Base-by-base conservation (phyloP, 306 rosid genomes). In the Glycine latifolia region DNA sequence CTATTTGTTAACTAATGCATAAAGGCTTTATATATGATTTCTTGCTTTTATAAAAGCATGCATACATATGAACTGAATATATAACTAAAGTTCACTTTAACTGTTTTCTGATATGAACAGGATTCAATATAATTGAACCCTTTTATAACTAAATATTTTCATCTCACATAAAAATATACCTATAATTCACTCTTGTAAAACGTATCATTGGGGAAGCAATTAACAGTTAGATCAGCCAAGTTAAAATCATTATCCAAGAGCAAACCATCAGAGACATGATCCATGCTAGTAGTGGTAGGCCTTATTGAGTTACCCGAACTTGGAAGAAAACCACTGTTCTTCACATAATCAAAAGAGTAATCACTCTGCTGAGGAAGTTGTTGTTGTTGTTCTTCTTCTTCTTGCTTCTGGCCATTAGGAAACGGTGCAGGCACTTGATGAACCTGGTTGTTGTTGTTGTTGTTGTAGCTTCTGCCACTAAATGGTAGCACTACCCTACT, bases 151-250 rank as follows among this genome's bases (percentile, higher is more conserved):
- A 65, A 73, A 73, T 80, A 61, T 17, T 81, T 55, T 47, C 81
- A 50, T 83, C 14, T 83, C 14, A 17, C 81, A 80, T 26, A 56
- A 80, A 80, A 53, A 59, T 26, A 81, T 41, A 54, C 8, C 20
- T 46, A 79, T 69, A 13, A 15, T 44, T 53, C 10, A 46, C 26
- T 63, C 78, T 67, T 68, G 54, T 48, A 55, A 9, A 15, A 73
- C 61, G 50, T 46, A 68, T 81, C 77, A 85, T 63, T 76, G 46
- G 83, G 41, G 86, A 85, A 85, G 60, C 44, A 20, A 85, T 81
- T 75, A 56, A 68, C 80, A 63, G 62, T 62, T 65, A 87, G 82
- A 55, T 84, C 88, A 35, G 82, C 69, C 71, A 75, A 78, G 50
- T 77, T 31, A 70, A 81, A 84, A 79, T 79, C 86, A 63, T 76